Evolutionary conservation across 768 basidiomycete species (phyloP).

Genomic region (Gelatoporia subvermispora): DNA sequence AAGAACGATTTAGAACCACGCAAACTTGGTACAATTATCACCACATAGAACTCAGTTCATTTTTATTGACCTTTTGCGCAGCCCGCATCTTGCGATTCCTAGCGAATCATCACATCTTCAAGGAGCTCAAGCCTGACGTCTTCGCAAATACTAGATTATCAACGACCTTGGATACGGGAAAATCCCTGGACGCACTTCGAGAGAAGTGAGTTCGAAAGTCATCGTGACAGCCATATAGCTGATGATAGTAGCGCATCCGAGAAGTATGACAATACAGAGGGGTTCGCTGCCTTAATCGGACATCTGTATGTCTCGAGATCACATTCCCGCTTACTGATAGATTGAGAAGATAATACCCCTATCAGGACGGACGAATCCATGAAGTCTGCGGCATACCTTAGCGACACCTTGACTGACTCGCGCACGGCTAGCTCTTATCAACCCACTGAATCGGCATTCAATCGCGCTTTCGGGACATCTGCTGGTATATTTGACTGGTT

Average conservation of each 20-base stretch:
- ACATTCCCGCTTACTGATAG: neutral
- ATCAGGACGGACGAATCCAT: conserved; percentile 65
- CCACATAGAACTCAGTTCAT: neutral
- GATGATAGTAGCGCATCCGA: conserved; percentile 40
- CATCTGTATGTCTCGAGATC: conserved; percentile 42
- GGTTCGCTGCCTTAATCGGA: conserved; percentile 63
- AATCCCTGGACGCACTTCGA: conserved; percentile 35
- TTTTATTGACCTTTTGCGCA: conserved; percentile 18
- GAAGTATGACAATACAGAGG: conserved; percentile 63
- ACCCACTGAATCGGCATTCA: conserved; percentile 1
- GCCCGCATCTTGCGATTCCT: conserved; percentile 70
- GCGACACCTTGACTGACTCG: conserved; percentile 36
- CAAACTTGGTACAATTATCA: conserved; percentile 24
- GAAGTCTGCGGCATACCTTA: conserved; percentile 69
- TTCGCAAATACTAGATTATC: conserved; percentile 70
- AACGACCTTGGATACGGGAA: conserved; percentile 63
- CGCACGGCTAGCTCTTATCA: neutral
- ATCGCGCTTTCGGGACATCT: conserved; percentile 5
- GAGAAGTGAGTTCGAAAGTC: conserved; percentile 32
- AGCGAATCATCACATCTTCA: conserved; percentile 70
- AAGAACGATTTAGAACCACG: conserved; percentile 14
- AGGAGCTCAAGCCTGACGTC: conserved; percentile 62
- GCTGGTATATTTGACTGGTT: conserved; percentile 46
- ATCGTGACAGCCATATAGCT: neutral
- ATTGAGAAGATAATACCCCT: neutral